phyloP scores from a whole-genome alignment of 1,284 basidiomycete genomes.

The Malassezia nana region DNA sequence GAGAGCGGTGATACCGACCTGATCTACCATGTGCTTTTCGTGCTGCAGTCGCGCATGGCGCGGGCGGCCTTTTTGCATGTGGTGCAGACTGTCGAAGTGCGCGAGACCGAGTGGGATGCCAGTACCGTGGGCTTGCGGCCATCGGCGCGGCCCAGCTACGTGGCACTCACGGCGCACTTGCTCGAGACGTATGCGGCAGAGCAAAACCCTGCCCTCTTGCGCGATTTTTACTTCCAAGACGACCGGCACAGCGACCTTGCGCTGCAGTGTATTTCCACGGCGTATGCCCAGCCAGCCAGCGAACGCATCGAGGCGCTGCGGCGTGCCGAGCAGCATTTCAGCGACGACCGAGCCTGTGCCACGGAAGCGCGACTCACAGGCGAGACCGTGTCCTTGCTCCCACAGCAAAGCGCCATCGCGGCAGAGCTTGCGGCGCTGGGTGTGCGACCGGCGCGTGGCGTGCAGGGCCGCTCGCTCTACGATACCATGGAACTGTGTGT shows the following conservation, averaged over 20 bases:
- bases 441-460: not conserved
- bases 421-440: slow-evolving; percentile 54
- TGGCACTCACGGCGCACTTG: slow-evolving; percentile 31
- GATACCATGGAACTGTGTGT: slow-evolving; percentile 39
- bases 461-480: slow-evolving; percentile 29
- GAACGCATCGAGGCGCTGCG: slow-evolving; percentile 56
- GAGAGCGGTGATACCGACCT: slow-evolving; percentile 92
- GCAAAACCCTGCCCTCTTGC: slow-evolving; percentile 70
- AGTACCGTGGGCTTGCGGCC: slow-evolving; percentile 18
- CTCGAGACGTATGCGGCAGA: slow-evolving; percentile 40
- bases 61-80: slow-evolving; percentile 89
- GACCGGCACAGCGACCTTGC: slow-evolving; percentile 87
- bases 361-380: slow-evolving; percentile 65
- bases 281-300: slow-evolving; percentile 13
- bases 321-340: slow-evolving; percentile 77
- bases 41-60: slow-evolving; percentile 61
- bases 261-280: slow-evolving; percentile 68
- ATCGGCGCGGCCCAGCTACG: slow-evolving; percentile 15
- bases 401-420: slow-evolving; percentile 73
- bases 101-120: slow-evolving; percentile 15
- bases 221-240: slow-evolving; percentile 96
- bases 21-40: slow-evolving; percentile 27
- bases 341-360: slow-evolving; percentile 53
- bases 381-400: slow-evolving; percentile 66
- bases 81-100: slow-evolving; percentile 56